Evolutionary conservation across 306 rosid species (phyloP).

Genomic region (Cicer chorassanicum): DNA sequence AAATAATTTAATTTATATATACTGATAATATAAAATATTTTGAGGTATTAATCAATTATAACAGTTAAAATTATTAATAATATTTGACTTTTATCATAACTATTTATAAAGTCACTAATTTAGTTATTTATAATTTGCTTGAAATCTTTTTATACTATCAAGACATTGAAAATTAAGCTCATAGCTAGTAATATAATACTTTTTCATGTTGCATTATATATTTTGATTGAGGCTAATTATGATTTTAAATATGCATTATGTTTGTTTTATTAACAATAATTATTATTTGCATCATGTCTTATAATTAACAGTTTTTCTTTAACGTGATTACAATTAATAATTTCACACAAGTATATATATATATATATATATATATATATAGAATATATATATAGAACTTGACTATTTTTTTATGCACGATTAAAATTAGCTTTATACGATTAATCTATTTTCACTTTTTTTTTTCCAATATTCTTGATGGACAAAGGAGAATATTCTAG

Average conservation of each 20-base stretch:
- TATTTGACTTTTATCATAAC: too few relatives aligned
- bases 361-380: background rate
- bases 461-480: background rate
- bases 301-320: too few relatives aligned
- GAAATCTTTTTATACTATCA: too few relatives aligned
- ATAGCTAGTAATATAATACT: too few relatives aligned
- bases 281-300: background rate
- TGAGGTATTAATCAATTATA: too few relatives aligned
- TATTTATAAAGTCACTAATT: too few relatives aligned
- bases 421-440: background rate
- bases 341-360: background rate
- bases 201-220: too few relatives aligned
- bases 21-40: too few relatives aligned
- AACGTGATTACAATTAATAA: background rate
- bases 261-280: background rate
- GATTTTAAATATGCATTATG: background rate
- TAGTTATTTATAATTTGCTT: too few relatives aligned
- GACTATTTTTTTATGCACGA: background rate
- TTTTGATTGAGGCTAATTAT: background rate
- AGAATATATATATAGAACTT: background rate
- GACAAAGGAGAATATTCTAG: background rate
- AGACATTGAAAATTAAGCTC: too few relatives aligned
- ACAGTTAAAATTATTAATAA: too few relatives aligned
- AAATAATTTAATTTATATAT: too few relatives aligned
- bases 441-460: background rate